These are phyloP conservation scores for Xylariaceae sp. DNA, from an alignment of 2,329 filamentous ascomycete species.

Conservation along the genomic window DNA sequence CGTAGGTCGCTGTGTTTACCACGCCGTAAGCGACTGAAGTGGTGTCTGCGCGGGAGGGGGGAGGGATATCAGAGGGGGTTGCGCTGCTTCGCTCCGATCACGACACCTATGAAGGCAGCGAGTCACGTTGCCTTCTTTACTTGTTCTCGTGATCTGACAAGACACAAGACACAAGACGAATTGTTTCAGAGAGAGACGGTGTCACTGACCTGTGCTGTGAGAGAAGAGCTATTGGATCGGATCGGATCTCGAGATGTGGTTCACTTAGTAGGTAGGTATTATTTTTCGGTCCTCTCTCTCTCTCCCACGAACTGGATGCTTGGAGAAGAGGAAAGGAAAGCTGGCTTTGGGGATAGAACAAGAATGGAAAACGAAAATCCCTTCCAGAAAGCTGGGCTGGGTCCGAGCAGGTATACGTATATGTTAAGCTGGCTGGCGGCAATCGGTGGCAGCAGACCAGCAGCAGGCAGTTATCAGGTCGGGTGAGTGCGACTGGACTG, in stretches of 20 bases:
- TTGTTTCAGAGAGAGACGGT: slow-evolving; percentile 19
- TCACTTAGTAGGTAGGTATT: background rate
- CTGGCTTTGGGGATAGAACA: background rate
- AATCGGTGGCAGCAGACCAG: background rate
- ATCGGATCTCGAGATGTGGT: background rate
- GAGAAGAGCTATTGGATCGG: slow-evolving; percentile 2
- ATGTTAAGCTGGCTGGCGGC: background rate
- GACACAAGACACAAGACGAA: background rate
- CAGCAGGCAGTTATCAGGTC: too few relatives aligned
- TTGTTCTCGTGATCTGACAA: slow-evolving; percentile 14
- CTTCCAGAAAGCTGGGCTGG: background rate
- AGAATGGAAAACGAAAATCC: background rate
- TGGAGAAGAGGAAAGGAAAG: background rate
- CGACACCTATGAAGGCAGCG: slow-evolving; percentile 20
- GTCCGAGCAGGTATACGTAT: background rate
- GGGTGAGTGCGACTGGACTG: too few relatives aligned
- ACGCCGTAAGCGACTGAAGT: slow-evolving; percentile 11
- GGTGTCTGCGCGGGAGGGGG: slow-evolving; percentile 1
- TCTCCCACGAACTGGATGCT: background rate
- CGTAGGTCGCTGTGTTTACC: slow-evolving; percentile 2
- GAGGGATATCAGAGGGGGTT: background rate
- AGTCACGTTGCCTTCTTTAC: slow-evolving; percentile 25
- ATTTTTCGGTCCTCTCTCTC: background rate
- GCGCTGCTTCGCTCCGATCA: slow-evolving; percentile 23
- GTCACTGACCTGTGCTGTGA: slow-evolving; percentile 26